Evolutionary conservation across 306 rosid genomes (phyloP).

Genomic region (Acmispon strigosus): DNA sequence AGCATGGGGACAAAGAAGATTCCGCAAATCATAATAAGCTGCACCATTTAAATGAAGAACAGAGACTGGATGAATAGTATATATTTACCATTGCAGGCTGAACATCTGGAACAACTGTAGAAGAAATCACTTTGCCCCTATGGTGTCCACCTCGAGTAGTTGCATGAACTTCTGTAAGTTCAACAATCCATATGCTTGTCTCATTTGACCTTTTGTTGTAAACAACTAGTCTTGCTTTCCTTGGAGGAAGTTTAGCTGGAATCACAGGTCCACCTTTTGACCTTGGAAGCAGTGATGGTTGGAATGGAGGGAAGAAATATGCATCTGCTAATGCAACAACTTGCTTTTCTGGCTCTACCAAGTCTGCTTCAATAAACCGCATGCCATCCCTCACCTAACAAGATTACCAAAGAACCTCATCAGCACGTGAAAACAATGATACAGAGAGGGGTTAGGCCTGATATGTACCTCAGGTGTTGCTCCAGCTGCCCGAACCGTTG

Average conservation of each 20-base stretch:
- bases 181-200: slow-evolving; percentile 75
- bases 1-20: not conserved
- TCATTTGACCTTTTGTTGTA: slow-evolving; percentile 70
- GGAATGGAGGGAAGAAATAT: slow-evolving; percentile 85
- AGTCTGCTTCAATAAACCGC: slow-evolving; percentile 66
- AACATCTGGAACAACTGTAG: slow-evolving; percentile 63
- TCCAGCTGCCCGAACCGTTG: slow-evolving; percentile 80
- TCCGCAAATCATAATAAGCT: not conserved
- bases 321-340: slow-evolving; percentile 88
- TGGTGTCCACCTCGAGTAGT: slow-evolving; percentile 87
- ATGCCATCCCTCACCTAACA: slow-evolving; percentile 70
- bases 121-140: slow-evolving; percentile 65
- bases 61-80: not conserved
- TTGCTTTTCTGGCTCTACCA: slow-evolving; percentile 68
- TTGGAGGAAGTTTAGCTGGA: slow-evolving; percentile 72
- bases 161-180: slow-evolving; percentile 65
- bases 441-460: not conserved
- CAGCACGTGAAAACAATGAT: not conserved
- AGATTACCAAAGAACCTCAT: slow-evolving; percentile 12
- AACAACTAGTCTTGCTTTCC: slow-evolving; percentile 70
- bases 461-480: slow-evolving; percentile 71
- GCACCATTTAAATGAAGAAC: not conserved
- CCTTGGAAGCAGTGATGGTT: slow-evolving; percentile 74
- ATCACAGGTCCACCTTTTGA: slow-evolving; percentile 69
- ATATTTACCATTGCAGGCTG: slow-evolving; percentile 77